Base-by-base conservation (phyloP, 169 alveolate genomes). In the Cryptosporidium viatorum region DNA sequence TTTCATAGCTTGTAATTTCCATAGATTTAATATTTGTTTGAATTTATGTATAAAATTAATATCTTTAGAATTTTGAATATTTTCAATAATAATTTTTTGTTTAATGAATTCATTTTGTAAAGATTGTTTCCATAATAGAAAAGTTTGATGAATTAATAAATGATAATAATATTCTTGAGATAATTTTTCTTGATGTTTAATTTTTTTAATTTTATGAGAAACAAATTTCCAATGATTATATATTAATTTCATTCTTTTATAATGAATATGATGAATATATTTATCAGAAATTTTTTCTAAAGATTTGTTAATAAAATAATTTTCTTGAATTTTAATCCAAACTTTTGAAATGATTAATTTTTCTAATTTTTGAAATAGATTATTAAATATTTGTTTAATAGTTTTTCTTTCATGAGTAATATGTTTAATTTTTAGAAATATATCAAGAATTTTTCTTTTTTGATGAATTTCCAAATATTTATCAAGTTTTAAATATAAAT, bases 201-300 rank as follows among this genome's bases (percentile, higher is more conserved):
- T 45, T 41, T 23, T 43, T 9, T 8, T 35, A 29, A 80, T 23
- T 26, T 41, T 6, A 14, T 21, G 8, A 18, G 35, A 9, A 41
- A 80, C n/a, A 41, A 43, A 45, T 41, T 45, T 62, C 87, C 87
- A 80, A n/a, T 62, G 60, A 29, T 39, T 35, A 29, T 43, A 80
- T 21, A 80, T 65, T 60, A 62, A 31, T 29, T 43, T 21, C 8
- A 62, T 2, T 18, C 51, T 59, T 41, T 65, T 59, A 37, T 62
- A 41, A 12, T 62, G 21, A 10, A 80, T 39, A 45, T 43, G 50
- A 14, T 16, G 8, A 8, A 12, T 0, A 60, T 80, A 80, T 3
- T 80, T 67, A 6, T 60, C 26, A 1, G 75, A 80, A 8, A 65
- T 35, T 45, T 29, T 62, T n/a, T 80, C 69, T 62, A 80, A 31